Base-by-base conservation (phyloP, 139 green algal genomes). In the Micromonas pusilla region DNA sequence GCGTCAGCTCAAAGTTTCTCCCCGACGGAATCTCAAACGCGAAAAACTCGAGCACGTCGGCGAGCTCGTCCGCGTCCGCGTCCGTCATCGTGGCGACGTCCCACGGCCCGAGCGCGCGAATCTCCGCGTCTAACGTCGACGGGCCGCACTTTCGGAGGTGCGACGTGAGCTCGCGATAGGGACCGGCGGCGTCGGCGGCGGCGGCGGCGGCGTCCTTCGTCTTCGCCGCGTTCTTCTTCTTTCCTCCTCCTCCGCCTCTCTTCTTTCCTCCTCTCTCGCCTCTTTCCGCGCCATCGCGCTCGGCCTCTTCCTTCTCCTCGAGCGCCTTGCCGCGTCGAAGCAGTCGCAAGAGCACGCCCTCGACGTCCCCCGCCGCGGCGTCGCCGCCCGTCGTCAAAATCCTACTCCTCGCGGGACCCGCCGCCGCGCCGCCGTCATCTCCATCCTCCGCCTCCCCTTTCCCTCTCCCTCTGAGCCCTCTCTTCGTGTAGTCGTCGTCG, bases 1-100 rank as follows among this genome's bases (percentile, higher is more conserved):
- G 84, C 60, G 85, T 74, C 52, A 94, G 89, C 82, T 97, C 92
- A 73, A 92, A 97, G 82, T 96, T 91, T 38, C 79, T 66, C 23
- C 83, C 80, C 19, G 76, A 75, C 23, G 60, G 72, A 39, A 91
- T 53, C 81, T 91, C 83, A 5, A 36, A 72, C 13, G 77, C 73
- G 37, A 95, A 70, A 36, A 87, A 89, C 19, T 84, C 77, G 79
- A 97, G 83, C 80, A 96, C 84, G 65, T 79, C 52, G 20, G 19
- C 83, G 68, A 97, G 33, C 34, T 88, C 83, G 16, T 62, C 65
- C 39, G 91, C 66, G 26, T 90, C 82, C 0, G 70, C 33, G 26
- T 52, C 68, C 52, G 73, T 72, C 3, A 67, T 62, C 37, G 23
- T 45, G 6, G 66, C 73, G 1, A 33, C 0, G 64, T 84, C 67